These are phyloP conservation scores for Malus hybrid DNA, from an alignment of 331 rosid species.

Conservation along the genomic window DNA sequence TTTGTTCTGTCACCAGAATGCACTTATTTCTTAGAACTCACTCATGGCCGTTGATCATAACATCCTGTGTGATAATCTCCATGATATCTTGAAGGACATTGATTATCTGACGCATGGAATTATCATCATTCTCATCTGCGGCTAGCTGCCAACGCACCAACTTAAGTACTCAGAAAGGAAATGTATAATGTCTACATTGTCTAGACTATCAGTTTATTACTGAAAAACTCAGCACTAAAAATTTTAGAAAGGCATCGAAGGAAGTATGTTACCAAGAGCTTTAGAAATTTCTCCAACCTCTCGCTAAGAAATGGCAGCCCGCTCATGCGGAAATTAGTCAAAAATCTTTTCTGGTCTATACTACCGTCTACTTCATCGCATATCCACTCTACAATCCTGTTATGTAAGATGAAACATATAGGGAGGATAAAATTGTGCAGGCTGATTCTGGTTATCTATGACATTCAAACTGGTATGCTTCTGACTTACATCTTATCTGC, in stretches of 20 bases:
- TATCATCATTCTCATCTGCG: conserved; percentile 26
- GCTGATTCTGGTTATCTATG: background rate
- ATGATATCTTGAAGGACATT: conserved; percentile 86
- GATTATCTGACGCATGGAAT: conserved; percentile 46
- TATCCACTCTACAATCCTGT: conserved; percentile 49
- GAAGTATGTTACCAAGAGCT: conserved; percentile 51
- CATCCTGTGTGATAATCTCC: conserved; percentile 84
- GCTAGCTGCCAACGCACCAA: conserved; percentile 42
- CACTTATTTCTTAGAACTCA: conserved; percentile 36
- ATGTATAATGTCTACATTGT: conserved; percentile 3
- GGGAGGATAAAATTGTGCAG: background rate
- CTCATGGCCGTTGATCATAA: conserved; percentile 58
- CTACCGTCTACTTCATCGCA: conserved; percentile 29
- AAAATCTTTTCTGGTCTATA: conserved; percentile 27
- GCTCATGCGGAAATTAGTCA: conserved; percentile 61
- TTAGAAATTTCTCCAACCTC: conserved; percentile 77
- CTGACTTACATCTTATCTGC: conserved; percentile 57
- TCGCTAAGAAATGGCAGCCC: conserved; percentile 78
- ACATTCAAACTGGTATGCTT: conserved; percentile 1
- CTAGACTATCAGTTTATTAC: background rate
- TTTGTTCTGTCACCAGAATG: background rate
- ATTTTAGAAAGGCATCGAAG: background rate
- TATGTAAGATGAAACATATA: conserved; percentile 16
- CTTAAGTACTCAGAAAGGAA: conserved; percentile 11
- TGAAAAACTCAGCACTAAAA: background rate